These are phyloP conservation scores for Mycogone perniciosa DNA, from an alignment of 2,329 filamentous ascomycete species.

Conservation along the genomic window DNA sequence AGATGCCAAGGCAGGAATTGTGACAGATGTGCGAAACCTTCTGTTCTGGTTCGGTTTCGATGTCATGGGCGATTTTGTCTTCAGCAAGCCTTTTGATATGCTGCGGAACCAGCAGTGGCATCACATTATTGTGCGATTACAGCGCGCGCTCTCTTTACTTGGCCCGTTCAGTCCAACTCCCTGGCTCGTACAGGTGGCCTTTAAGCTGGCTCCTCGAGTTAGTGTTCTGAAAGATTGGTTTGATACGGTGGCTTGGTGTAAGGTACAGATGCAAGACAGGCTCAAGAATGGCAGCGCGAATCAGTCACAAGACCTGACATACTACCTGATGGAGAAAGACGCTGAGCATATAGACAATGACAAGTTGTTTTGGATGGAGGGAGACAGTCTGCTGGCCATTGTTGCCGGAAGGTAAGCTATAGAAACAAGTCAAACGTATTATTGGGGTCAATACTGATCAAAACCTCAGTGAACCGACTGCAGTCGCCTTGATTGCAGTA, in stretches of 20 bases:
- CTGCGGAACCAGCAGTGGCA: constrained; percentile 23
- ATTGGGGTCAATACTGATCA: not conserved
- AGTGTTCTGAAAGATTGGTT: constrained; percentile 19
- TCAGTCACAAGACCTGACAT: constrained; percentile 3
- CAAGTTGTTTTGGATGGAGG: not conserved
- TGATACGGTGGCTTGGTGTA: constrained; percentile 18
- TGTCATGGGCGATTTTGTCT: constrained; percentile 31
- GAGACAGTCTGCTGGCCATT: constrained; percentile 14
- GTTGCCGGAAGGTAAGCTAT: constrained; percentile 18
- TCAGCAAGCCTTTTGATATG: constrained; percentile 32
- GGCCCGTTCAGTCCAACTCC: constrained; percentile 24
- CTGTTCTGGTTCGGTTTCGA: constrained; percentile 28
- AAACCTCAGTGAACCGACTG: constrained; percentile 15
- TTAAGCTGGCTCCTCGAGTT: constrained; percentile 16
- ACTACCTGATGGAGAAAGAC: constrained; percentile 11
- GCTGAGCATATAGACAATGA: not conserved
- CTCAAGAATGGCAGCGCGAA: constrained; percentile 6
- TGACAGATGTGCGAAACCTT: constrained; percentile 16
- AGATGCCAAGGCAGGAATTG: constrained; percentile 10
- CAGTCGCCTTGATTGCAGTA: constrained; percentile 13
- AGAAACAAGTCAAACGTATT: not conserved
- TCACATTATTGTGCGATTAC: constrained; percentile 20
- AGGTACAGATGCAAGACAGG: constrained; percentile 14
- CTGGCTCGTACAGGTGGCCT: constrained; percentile 21
- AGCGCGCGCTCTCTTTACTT: constrained; percentile 21